A percentile compares a stretch with the other conserved stretches of the same genome.
Evolutionary conservation across 2,329 filamentous ascomycete genomes (phyloP).

Genomic region (Ceratocystis huliohia): DNA sequence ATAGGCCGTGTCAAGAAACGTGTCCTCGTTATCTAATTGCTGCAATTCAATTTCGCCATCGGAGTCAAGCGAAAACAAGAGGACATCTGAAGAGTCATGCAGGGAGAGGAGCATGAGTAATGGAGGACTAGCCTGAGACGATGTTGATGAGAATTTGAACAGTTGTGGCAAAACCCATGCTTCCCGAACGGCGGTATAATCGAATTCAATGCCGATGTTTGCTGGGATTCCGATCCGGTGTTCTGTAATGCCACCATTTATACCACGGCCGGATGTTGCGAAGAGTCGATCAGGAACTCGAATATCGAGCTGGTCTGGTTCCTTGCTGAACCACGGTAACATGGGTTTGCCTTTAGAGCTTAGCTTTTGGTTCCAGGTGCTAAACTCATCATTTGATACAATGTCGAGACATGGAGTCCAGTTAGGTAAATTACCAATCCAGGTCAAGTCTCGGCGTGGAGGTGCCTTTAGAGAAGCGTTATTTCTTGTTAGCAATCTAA

Average conservation of each 20-base stretch:
- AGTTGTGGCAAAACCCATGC: conserved; percentile 39
- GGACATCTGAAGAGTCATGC: conserved; percentile 36
- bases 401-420: conserved; percentile 50
- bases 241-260: conserved; percentile 52
- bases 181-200: conserved; percentile 38
- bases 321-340: conserved; percentile 23
- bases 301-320: conserved; percentile 13
- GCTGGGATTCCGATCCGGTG: conserved; percentile 58
- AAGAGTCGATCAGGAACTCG: conserved; percentile 45
- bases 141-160: conserved; percentile 14
- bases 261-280: conserved; percentile 51
- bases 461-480: conserved; percentile 32
- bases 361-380: conserved; percentile 27
- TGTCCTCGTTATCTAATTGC: conserved; percentile 24
- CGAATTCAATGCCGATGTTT: conserved; percentile 47
- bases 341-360: conserved; percentile 21
- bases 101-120: conserved; percentile 36
- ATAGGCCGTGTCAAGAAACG: conserved; percentile 39
- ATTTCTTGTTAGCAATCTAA: not conserved
- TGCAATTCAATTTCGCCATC: not conserved
- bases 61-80: conserved; percentile 33
- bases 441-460: conserved; percentile 39
- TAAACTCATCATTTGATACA: conserved; percentile 34
- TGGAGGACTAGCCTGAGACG: conserved; percentile 9
- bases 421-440: conserved; percentile 42